Conservation (phyloP, 352 stramenopile species). For the Blastocystis sp. region DNA sequence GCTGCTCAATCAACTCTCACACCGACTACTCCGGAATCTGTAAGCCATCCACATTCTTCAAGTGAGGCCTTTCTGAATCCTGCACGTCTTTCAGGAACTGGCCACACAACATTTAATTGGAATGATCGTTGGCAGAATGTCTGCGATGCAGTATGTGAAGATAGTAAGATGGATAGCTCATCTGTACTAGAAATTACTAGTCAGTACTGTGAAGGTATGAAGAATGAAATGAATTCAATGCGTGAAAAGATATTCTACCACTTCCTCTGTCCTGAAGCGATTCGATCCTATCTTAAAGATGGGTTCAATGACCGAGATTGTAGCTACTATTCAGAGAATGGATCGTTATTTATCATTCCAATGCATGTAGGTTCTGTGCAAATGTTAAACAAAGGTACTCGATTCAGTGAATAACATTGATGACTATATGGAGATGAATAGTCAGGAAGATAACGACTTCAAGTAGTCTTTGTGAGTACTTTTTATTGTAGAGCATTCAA, state of each 20-base stretch:
- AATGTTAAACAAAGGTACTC: background rate
- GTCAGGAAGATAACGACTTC: background rate
- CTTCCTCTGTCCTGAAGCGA: background rate
- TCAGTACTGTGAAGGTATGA: background rate
- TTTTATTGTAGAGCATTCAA: background rate
- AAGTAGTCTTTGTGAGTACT: background rate
- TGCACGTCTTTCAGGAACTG: background rate
- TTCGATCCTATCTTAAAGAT: background rate
- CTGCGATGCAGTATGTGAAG: background rate
- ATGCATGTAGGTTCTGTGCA: background rate
- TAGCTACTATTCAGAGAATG: conserved; percentile 1
- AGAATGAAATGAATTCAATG: background rate
- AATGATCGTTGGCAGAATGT: conserved; percentile 43
- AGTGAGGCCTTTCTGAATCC: background rate
- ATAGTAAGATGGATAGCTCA: background rate
- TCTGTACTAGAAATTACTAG: background rate
- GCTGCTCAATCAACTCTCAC: background rate
- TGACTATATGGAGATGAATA: conserved; percentile 15
- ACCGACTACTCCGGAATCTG: background rate
- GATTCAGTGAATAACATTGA: background rate
- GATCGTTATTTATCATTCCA: conserved; percentile 37
- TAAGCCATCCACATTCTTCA: background rate
- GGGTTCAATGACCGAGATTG: conserved; percentile 15
- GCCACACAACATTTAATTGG: background rate
- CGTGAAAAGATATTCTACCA: background rate